Evolutionary conservation across 2,329 filamentous ascomycete genomes (phyloP), one percentile per base, ranked within the genome.

Genomic region (Aspergillus tubingensis): DNA sequence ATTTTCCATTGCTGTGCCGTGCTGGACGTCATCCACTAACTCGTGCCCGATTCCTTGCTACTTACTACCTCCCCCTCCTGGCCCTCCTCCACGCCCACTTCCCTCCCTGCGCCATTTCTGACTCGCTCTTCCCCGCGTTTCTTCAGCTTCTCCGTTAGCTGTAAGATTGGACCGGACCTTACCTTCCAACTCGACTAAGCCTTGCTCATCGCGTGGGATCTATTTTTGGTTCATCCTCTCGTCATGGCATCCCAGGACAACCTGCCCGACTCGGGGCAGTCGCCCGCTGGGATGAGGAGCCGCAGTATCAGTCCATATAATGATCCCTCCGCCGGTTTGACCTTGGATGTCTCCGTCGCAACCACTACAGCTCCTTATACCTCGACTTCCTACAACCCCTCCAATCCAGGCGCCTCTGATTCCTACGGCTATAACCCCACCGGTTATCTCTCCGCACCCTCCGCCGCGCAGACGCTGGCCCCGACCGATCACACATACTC

Each of bases 231-330:
- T 36, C 32, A 65, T 62, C 59, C 55, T 58, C 53, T 44, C 54
- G 64, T 60, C 32, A 76, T 76, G 74, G 67, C 68, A 59, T 73
- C 73, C 39, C 72, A 74, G 61, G 70, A 74, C 44, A 67, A 66
- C 57, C 68, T 68, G 58, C 72, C 70, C 43, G 67, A 72, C 57
- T 70, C 76, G 64, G 76, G 73, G 58, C 72, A 74, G 63, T 77
- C 77, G 55, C 67, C 73, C 52, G 71, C 65, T 49, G 71, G 72
- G 58, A 68, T 74, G 68, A 73, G 76, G 61, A 73, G 69, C 70
- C 77, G 75, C 64, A 75, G 74, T 62, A 70, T 79, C 68, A 80
- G 78, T 71, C 76, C 75, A 39, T 79, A 76, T 68, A 72, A 76
- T 36, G 70, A 76, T 57, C 67, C 68, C 36, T 65, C 69, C 49